These are phyloP conservation scores for Jacaranda mimosifolia DNA, from an alignment of 257 asterid genomes.

Conservation along the genomic window DNA sequence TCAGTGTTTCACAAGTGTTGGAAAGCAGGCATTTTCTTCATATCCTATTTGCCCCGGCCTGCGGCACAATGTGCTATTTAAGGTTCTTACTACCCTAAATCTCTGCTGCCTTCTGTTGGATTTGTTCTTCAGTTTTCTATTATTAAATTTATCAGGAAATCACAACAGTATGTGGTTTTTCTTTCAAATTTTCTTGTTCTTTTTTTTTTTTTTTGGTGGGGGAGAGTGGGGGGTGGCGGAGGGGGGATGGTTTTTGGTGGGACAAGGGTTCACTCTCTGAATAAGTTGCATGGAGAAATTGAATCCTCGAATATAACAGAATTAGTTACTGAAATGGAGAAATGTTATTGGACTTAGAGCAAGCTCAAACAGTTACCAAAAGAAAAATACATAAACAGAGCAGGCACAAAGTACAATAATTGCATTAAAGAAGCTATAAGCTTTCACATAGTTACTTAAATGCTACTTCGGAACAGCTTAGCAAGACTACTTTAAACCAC, in stretches of 20 bases:
- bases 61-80: constrained; percentile 39
- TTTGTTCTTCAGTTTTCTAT: constrained; percentile 25
- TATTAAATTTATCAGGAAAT: constrained; percentile 5
- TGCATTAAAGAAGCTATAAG: too few relatives aligned
- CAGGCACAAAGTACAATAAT: background rate
- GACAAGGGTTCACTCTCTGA: background rate
- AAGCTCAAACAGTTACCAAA: background rate
- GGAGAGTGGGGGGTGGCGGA: too few relatives aligned
- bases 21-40: constrained; percentile 40
- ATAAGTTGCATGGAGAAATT: constrained; percentile 7
- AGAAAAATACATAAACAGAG: background rate
- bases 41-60: constrained; percentile 35
- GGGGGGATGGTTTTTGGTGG: background rate
- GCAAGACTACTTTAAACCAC: too few relatives aligned
- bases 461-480: too few relatives aligned
- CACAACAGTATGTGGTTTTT: background rate
- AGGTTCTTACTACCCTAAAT: constrained; percentile 30
- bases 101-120: constrained; percentile 38
- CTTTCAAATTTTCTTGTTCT: too few relatives aligned
- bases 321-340: background rate
- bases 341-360: background rate
- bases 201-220: too few relatives aligned
- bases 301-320: background rate
- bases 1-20: constrained; percentile 44
- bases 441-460: background rate